phyloP scores from a whole-genome alignment of 73 alveolate genomes.

The Uronychia setigera region DNA sequence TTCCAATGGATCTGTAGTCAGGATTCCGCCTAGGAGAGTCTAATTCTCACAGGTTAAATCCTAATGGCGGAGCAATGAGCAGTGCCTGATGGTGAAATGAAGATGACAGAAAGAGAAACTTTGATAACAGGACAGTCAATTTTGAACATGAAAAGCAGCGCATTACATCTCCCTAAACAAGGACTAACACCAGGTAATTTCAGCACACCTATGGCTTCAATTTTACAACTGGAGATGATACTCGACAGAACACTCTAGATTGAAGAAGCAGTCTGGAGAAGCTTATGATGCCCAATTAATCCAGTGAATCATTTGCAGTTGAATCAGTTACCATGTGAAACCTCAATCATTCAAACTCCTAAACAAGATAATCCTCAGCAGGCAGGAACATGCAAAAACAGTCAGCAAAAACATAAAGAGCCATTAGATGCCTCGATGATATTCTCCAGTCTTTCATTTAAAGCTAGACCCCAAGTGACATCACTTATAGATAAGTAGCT shows the following conservation, averaged over 20 bases:
- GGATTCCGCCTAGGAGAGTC: too few species aligned
- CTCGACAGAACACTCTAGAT: not conserved
- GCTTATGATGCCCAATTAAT: not conserved
- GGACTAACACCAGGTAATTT: too few species aligned
- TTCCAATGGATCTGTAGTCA: too few species aligned
- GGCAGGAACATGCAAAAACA: not conserved
- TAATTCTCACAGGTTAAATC: too few species aligned
- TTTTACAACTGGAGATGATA: not conserved
- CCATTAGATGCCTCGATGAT: not conserved
- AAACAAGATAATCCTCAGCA: not conserved
- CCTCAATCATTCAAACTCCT: not conserved
- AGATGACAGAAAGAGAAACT: not conserved
- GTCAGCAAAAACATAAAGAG: too few species aligned
- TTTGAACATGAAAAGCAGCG: too few species aligned
- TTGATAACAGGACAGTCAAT: not conserved
- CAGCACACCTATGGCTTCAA: not conserved
- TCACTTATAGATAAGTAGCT: too few species aligned
- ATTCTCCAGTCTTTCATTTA: not conserved
- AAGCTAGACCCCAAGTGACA: not conserved
- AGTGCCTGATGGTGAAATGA: not conserved
- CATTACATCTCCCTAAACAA: too few species aligned
- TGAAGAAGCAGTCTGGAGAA: not conserved
- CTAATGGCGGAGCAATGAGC: too few species aligned
- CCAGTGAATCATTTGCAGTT: not conserved
- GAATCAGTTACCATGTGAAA: not conserved